Conservation (phyloP, 441 rosid species). For the Flueggea neowawraea region DNA sequence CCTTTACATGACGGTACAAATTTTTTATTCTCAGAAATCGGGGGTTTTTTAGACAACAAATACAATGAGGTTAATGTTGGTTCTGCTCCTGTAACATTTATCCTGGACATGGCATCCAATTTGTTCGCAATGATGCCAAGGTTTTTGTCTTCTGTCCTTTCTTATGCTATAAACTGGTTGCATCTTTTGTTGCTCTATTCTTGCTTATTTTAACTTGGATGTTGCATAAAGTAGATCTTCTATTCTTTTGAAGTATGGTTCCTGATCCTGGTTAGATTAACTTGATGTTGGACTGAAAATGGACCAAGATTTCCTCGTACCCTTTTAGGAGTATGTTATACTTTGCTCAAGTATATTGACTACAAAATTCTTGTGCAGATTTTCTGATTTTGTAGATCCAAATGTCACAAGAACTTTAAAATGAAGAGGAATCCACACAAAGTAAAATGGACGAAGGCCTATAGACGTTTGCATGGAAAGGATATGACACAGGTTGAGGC, state of each 20-base stretch:
- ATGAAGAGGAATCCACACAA: constrained; percentile 98
- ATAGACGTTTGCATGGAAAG: constrained; percentile 76
- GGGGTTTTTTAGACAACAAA: background rate
- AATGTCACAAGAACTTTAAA: constrained; percentile 95
- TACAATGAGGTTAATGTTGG: constrained; percentile 93
- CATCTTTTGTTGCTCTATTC: background rate
- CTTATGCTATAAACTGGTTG: background rate
- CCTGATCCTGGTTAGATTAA: background rate
- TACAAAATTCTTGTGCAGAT: constrained; percentile 37
- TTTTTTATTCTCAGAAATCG: background rate
- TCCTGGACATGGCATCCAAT: constrained; percentile 98
- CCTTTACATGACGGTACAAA: too few species aligned
- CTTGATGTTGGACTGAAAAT: background rate
- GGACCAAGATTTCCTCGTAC: background rate
- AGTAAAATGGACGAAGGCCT: constrained; percentile 96
- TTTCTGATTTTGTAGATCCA: constrained; percentile 88
- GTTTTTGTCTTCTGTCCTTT: constrained; percentile 19
- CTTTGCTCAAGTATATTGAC: background rate
- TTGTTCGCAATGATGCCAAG: constrained; percentile 96
- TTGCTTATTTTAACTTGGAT: background rate
- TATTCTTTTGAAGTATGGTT: background rate
- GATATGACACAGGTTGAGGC: constrained; percentile 84
- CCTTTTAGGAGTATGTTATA: background rate
- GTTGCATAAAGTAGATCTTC: background rate
- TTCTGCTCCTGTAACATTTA: constrained; percentile 89